Percentiles rank a stretch among this genome's conserved stretches.
Conservation (phyloP, 768 basidiomycete genomes). For the Podaxis carcinomalis region DNA sequence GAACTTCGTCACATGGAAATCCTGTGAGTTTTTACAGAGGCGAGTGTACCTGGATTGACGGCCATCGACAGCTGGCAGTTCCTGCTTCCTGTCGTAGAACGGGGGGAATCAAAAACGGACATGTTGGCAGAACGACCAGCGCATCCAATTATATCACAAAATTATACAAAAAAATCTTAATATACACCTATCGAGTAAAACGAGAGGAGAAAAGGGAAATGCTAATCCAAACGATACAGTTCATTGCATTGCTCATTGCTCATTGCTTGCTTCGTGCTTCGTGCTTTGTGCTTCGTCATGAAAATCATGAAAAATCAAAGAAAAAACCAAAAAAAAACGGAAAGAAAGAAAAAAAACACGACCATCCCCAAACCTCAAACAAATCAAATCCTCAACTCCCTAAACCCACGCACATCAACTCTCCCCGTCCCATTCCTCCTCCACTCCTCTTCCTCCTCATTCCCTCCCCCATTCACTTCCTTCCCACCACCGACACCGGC, state of each 20-base stretch:
- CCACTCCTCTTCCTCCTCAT: conserved; percentile 43
- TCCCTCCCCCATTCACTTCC: conserved; percentile 36
- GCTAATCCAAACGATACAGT: background rate
- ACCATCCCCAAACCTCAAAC: background rate
- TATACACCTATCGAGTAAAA: background rate
- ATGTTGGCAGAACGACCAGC: too few relatives aligned
- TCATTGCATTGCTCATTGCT: background rate
- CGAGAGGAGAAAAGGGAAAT: background rate
- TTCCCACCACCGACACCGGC: conserved; percentile 52
- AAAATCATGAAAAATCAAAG: background rate
- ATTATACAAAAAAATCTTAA: background rate
- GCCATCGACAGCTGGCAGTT: too few relatives aligned
- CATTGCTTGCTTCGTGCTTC: background rate
- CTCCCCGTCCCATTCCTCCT: conserved; percentile 64
- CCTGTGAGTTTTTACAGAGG: too few relatives aligned
- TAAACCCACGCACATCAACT: conserved; percentile 72
- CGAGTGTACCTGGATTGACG: too few relatives aligned
- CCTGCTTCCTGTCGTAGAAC: too few relatives aligned
- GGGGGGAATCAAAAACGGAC: too few relatives aligned
- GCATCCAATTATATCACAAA: background rate
- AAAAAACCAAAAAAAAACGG: background rate
- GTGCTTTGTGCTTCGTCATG: background rate
- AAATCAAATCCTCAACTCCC: conserved; percentile 66
- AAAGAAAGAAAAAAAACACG: background rate
- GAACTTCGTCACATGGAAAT: too few relatives aligned